These are phyloP conservation scores for Penicillium brasilianum DNA, from an alignment of 2,329 filamentous ascomycete genomes.

Conservation along the genomic window DNA sequence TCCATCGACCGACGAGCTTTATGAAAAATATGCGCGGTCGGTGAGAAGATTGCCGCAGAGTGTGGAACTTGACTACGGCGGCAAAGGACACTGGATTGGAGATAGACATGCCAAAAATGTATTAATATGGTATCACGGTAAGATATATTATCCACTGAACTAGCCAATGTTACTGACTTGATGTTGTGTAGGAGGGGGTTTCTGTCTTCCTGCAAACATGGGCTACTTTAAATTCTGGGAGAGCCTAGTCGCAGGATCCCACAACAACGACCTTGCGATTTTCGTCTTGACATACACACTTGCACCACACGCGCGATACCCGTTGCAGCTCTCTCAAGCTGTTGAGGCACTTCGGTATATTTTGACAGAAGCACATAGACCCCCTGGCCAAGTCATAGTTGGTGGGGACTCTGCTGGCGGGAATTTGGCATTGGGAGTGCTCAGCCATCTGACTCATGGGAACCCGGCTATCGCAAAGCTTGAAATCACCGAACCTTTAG, in stretches of 20 bases:
- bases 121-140: background rate
- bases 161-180: background rate
- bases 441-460: background rate
- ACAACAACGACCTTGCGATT: background rate
- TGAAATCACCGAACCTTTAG: background rate
- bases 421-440: background rate
- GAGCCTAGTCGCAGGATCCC: background rate
- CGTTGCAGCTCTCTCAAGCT: background rate
- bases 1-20: background rate
- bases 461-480: constrained; percentile 1
- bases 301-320: background rate
- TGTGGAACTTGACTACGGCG: background rate
- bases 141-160: background rate
- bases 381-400: background rate
- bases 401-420: background rate
- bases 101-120: background rate
- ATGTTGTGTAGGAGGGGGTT: constrained; percentile 1
- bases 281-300: constrained; percentile 1
- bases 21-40: background rate
- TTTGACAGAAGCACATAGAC: background rate
- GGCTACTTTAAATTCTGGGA: constrained; percentile 1
- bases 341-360: background rate
- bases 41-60: background rate
- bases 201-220: background rate
- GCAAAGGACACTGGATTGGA: background rate